phyloP scores from a whole-genome alignment of 2,329 filamentous ascomycete genomes.

The Dothideomycetes sp. region DNA sequence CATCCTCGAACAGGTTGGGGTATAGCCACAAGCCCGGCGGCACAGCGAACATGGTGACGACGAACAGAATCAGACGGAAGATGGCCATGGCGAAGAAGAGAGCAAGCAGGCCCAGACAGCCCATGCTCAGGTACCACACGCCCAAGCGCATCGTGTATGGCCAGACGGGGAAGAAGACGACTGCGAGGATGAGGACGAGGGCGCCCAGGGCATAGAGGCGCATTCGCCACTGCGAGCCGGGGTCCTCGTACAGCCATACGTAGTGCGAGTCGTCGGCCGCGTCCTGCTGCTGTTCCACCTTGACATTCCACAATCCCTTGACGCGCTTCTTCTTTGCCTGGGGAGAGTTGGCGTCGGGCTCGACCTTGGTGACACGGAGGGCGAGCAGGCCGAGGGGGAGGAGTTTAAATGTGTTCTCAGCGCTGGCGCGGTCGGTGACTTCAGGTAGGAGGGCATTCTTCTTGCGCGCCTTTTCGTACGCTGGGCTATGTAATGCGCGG shows the following conservation, averaged over 20 bases:
- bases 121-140: slow-evolving; percentile 96
- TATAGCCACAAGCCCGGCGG: slow-evolving; percentile 95
- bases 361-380: slow-evolving; percentile 74
- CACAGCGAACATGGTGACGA: slow-evolving; percentile 74
- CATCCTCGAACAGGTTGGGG: slow-evolving; percentile 95
- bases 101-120: slow-evolving; percentile 76
- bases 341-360: slow-evolving; percentile 65
- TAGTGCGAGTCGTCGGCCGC: slow-evolving; percentile 82
- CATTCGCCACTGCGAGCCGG: slow-evolving; percentile 78
- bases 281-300: slow-evolving; percentile 93
- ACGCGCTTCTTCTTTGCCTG: slow-evolving; percentile 68
- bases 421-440: slow-evolving; percentile 76
- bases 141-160: slow-evolving; percentile 81
- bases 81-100: slow-evolving; percentile 97
- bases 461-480: slow-evolving; percentile 76
- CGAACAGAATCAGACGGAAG: slow-evolving; percentile 89
- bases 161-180: slow-evolving; percentile 96
- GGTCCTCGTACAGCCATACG: slow-evolving; percentile 77
- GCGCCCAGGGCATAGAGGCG: slow-evolving; percentile 83
- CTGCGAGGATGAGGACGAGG: slow-evolving; percentile 69
- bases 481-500: slow-evolving; percentile 76
- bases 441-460: slow-evolving; percentile 85
- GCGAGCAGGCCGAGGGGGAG: slow-evolving; percentile 90
- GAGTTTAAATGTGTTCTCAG: slow-evolving; percentile 90
- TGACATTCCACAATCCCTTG: slow-evolving; percentile 94